Base-by-base conservation (phyloP, 2,329 filamentous ascomycete genomes). In the Epichloe sp. region DNA sequence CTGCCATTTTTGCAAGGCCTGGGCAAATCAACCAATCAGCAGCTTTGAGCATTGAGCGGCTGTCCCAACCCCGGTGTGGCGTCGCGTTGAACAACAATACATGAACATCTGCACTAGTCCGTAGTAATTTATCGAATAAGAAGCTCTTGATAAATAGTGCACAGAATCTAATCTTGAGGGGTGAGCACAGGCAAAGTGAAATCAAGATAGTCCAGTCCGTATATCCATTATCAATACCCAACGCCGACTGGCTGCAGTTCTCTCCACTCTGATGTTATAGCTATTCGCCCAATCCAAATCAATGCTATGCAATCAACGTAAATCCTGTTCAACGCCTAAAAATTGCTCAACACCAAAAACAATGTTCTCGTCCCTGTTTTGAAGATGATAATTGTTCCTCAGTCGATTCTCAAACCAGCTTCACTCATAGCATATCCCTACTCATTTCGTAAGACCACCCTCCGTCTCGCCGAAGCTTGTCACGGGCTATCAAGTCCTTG, bases 381-480 rank as follows among this genome's bases (percentile, higher is more conserved):
- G 5, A 43, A n/a, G 19, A 40, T 12, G n/a, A 43, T 15, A 8
- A 34, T 38, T 31, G 6, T 21, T 17, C 37, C 31, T 19, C 8
- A 31, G 12, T 31, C 36, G 2, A 19, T 14, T 40, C 34, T 37
- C 19, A 8, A 34, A 4, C 38, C 23, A 34, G 36, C 6, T 12
- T 23, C 26, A 10, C 14, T 63, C 59, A 75, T 52, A 67, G 61
- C 66, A 72, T 67, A 23, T 74, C 72, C 58, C 67, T 68, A 56
- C 74, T 71, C 60, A 78, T 68, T 57, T 79, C 78, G 64, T 86
- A 91, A 46, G 79, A 82, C 90, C 90, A 96, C 1, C 86, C 88
- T 4, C 90, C 90, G 58, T 95, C 87, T 55, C 84, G 76, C 48
- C 86, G 79, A 63, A 96, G 75, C 62, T 83, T 80, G 66, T 94